Evolutionary conservation across 768 basidiomycete species (phyloP).

Genomic region (Podaxis rugospora): DNA sequence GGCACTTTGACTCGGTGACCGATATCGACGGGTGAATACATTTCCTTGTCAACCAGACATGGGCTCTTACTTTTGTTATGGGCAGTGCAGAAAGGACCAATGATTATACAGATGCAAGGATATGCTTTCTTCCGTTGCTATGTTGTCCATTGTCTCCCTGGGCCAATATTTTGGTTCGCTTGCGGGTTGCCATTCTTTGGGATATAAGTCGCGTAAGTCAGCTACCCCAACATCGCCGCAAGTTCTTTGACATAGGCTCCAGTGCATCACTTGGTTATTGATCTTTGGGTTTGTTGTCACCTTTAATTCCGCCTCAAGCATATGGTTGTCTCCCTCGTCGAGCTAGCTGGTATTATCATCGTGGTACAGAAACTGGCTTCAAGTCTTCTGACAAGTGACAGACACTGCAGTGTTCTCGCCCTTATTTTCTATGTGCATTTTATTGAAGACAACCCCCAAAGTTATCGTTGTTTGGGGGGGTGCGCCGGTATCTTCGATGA

Average conservation of each 20-base stretch:
- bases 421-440: conserved; percentile 22
- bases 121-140: conserved; percentile 19
- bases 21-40: neutral
- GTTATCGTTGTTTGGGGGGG: conserved; percentile 24
- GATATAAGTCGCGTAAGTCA: conserved; percentile 19
- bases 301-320: neutral
- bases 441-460: conserved; percentile 14
- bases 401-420: conserved; percentile 17
- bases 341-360: neutral
- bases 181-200: conserved; percentile 31
- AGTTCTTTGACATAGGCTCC: neutral
- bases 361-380: neutral
- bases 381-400: neutral
- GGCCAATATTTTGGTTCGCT: conserved; percentile 28
- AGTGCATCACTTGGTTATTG: neutral
- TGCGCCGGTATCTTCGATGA: conserved; percentile 23
- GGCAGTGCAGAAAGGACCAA: neutral
- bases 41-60: neutral
- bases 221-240: neutral
- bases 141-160: conserved; percentile 23
- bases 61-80: neutral
- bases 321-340: neutral
- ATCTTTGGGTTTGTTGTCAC: conserved; percentile 9
- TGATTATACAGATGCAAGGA: conserved; percentile 22
- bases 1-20: neutral